These are phyloP conservation scores for Thalassiosira livingstoniorum DNA, from an alignment of 352 stramenopile genomes.

Conservation along the genomic window DNA sequence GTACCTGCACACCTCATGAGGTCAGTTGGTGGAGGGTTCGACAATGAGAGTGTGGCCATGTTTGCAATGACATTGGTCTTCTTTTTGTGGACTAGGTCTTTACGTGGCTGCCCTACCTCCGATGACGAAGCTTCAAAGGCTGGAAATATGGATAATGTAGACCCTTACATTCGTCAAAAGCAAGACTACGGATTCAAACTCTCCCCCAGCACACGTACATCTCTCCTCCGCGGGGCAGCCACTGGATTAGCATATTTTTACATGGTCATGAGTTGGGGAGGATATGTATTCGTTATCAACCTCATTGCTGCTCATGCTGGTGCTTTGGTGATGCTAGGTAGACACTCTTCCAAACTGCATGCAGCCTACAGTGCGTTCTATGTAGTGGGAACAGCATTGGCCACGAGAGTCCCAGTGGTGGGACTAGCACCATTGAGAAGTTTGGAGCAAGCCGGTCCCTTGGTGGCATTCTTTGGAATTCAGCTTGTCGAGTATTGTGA, in stretches of 20 bases:
- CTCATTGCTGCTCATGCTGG: conserved; percentile 97
- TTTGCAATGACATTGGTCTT: conserved; percentile 98
- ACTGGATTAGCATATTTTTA: conserved; percentile 96
- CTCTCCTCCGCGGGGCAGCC: conserved; percentile 53
- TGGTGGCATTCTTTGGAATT: conserved; percentile 94
- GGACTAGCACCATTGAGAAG: conserved; percentile 94
- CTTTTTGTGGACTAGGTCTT: conserved; percentile 90
- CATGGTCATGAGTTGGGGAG: conserved; percentile 92
- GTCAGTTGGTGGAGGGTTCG: conserved; percentile 96
- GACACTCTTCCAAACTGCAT: conserved; percentile 94
- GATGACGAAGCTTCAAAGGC: not conserved
- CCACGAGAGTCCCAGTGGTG: conserved; percentile 98
- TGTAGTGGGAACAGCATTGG: conserved; percentile 92
- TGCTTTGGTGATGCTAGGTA: conserved; percentile 91
- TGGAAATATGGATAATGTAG: conserved; percentile 31
- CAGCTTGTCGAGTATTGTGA: conserved; percentile 81
- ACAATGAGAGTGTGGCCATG: conserved; percentile 98
- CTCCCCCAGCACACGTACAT: conserved; percentile 3
- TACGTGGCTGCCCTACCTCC: conserved; percentile 35
- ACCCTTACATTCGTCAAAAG: conserved; percentile 36
- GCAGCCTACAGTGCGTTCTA: conserved; percentile 98
- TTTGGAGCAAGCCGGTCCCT: conserved; percentile 88
- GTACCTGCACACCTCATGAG: conserved; percentile 97
- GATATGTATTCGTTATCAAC: conserved; percentile 99
- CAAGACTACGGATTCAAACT: conserved; percentile 44